A percentile compares a stretch with the other conserved stretches of the same genome.
Conservation (phyloP, 306 rosid genomes). For the Rubus parviflorus region DNA sequence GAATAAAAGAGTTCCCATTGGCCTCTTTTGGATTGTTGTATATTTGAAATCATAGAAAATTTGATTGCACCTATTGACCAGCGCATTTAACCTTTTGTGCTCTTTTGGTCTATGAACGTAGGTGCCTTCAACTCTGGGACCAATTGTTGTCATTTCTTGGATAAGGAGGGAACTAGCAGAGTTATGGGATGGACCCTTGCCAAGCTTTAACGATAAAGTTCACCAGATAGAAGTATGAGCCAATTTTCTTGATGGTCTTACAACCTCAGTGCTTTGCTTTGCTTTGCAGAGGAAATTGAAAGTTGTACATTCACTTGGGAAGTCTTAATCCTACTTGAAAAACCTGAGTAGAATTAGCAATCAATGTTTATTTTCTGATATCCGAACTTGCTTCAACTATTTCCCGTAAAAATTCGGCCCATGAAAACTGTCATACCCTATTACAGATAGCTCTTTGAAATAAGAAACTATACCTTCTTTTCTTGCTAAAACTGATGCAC, state of each 20-base stretch:
- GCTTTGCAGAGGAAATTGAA: conserved; percentile 25
- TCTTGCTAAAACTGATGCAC: not conserved
- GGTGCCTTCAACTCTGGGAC: conserved; percentile 98
- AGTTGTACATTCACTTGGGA: conserved; percentile 60
- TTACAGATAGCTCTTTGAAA: not conserved
- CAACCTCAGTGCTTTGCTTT: conserved; percentile 19
- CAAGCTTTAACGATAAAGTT: conserved; percentile 58
- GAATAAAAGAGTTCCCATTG: not conserved
- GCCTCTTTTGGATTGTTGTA: not conserved
- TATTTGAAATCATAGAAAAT: not conserved
- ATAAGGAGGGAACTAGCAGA: conserved; percentile 74
- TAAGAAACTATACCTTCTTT: not conserved
- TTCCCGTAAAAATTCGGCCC: conserved; percentile 1
- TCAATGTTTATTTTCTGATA: conserved; percentile 25
- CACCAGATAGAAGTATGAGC: conserved; percentile 67
- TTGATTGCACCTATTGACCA: not conserved
- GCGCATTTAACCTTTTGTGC: not conserved
- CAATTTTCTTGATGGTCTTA: conserved; percentile 6
- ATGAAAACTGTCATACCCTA: not conserved
- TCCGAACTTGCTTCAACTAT: conserved; percentile 20
- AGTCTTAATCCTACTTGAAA: conserved; percentile 32
- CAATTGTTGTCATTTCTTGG: conserved; percentile 73
- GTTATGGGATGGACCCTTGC: conserved; percentile 82
- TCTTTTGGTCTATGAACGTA: conserved; percentile 32
- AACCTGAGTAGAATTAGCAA: conserved; percentile 25